Percentiles rank a stretch among this genome's conserved stretches.
phyloP scores from a whole-genome alignment of 768 basidiomycete genomes.

The Boletus sp. region DNA sequence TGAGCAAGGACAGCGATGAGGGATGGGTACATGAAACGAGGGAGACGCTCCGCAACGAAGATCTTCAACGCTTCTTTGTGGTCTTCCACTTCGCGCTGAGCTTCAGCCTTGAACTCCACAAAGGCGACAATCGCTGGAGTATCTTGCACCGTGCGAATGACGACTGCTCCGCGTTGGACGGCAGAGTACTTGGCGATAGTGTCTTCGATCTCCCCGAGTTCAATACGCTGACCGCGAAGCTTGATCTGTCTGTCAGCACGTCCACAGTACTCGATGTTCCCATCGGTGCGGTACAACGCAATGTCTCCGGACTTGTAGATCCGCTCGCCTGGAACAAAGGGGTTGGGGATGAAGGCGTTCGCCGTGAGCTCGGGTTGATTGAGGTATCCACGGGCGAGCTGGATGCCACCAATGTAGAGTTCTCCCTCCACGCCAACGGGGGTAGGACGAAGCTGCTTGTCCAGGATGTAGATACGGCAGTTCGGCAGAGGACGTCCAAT shows the following conservation, averaged over 20 bases:
- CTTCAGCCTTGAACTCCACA: conserved; percentile 22
- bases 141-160: conserved; percentile 29
- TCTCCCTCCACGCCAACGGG: conserved; percentile 30
- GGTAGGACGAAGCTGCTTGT: conserved; percentile 26
- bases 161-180: conserved; percentile 21
- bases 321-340: conserved; percentile 28
- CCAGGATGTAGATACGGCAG: conserved; percentile 27
- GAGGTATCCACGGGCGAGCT: conserved; percentile 21
- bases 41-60: conserved; percentile 28
- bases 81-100: conserved; percentile 14
- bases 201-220: conserved; percentile 33
- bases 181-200: conserved; percentile 24
- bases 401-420: conserved; percentile 21
- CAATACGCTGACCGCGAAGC: conserved; percentile 33
- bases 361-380: conserved; percentile 29
- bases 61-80: conserved; percentile 20
- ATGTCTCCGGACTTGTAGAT: conserved; percentile 33
- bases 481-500: conserved; percentile 32
- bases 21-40: conserved; percentile 33
- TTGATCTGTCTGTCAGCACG: conserved; percentile 35
- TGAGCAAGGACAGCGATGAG: conserved; percentile 24
- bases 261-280: conserved; percentile 31
- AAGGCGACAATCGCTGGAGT: conserved; percentile 30
- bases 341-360: conserved; percentile 27
- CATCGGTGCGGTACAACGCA: conserved; percentile 25